These are phyloP conservation scores for Albifimbria verrucaria DNA, from an alignment of 2,329 filamentous ascomycete species.

Conservation along the genomic window DNA sequence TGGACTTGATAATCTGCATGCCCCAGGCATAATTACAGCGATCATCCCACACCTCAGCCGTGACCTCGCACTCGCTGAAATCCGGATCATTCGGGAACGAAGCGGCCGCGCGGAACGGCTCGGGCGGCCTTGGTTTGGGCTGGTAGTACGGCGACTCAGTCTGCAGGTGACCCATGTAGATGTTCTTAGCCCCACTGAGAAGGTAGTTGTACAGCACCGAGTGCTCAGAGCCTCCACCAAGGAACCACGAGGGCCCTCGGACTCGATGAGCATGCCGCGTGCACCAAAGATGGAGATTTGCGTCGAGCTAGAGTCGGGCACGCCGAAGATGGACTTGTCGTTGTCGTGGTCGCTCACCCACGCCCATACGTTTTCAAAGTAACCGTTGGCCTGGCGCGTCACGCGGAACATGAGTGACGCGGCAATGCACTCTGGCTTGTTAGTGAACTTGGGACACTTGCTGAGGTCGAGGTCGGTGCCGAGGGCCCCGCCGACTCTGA, in stretches of 20 bases:
- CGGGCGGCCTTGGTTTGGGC: conserved; percentile 42
- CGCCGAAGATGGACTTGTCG: conserved; percentile 28
- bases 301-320: not conserved
- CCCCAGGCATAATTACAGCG: conserved; percentile 41
- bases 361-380: conserved; percentile 52
- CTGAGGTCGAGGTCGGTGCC: conserved; percentile 20
- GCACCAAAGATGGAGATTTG: conserved; percentile 32
- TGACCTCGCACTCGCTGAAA: conserved; percentile 26
- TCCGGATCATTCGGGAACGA: conserved; percentile 8
- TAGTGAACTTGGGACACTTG: conserved; percentile 6
- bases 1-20: conserved; percentile 45
- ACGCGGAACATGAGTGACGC: conserved; percentile 42
- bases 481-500: conserved; percentile 38
- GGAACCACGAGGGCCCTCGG: conserved; percentile 30
- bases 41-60: conserved; percentile 3
- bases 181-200: conserved; percentile 42
- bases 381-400: conserved; percentile 38
- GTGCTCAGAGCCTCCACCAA: conserved; percentile 50
- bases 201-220: conserved; percentile 50
- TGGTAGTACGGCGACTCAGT: conserved; percentile 58
- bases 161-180: conserved; percentile 49
- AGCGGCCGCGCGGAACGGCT: conserved; percentile 33
- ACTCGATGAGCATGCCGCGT: conserved; percentile 42
- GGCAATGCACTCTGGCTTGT: conserved; percentile 34
- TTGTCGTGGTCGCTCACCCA: conserved; percentile 45